A percentile compares a stretch with the other conserved stretches of the same genome.
These are phyloP conservation scores for Corylus heterophylla DNA, from an alignment of 306 rosid genomes.

Conservation along the genomic window DNA sequence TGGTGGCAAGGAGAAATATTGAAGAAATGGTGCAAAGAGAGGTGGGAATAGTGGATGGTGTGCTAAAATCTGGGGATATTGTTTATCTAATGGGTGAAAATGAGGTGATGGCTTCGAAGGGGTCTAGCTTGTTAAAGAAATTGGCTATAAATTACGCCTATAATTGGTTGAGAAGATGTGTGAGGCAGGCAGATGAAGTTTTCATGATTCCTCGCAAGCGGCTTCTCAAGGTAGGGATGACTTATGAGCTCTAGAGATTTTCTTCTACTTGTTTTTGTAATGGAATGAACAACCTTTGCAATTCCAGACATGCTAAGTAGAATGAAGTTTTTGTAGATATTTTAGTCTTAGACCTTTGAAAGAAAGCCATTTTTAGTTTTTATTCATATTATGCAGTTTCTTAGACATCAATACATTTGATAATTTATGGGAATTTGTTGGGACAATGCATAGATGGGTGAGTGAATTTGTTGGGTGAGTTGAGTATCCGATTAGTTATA, in stretches of 20 bases:
- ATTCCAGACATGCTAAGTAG: neutral
- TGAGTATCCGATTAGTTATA: too few species aligned
- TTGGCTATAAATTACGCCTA: slow-evolving; percentile 60
- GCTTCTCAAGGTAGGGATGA: slow-evolving; percentile 81
- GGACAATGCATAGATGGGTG: too few species aligned
- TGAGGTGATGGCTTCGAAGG: slow-evolving; percentile 59
- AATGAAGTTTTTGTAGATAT: too few species aligned
- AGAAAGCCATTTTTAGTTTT: too few species aligned
- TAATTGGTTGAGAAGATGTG: slow-evolving; percentile 51
- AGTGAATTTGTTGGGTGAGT: too few species aligned
- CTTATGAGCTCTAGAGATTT: slow-evolving; percentile 48
- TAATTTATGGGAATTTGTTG: too few species aligned
- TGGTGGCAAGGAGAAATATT: neutral
- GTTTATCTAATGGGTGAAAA: slow-evolving; percentile 72
- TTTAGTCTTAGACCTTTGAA: too few species aligned
- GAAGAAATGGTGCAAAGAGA: slow-evolving; percentile 22
- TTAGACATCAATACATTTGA: neutral
- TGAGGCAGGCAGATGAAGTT: slow-evolving; percentile 56
- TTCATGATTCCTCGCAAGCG: slow-evolving; percentile 70
- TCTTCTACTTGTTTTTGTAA: neutral
- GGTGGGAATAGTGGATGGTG: slow-evolving; percentile 45
- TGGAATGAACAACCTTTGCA: neutral
- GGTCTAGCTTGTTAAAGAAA: slow-evolving; percentile 33
- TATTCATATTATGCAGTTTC: neutral
- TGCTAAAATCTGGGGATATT: slow-evolving; percentile 41